Conservation (phyloP, 1,284 basidiomycete genomes). For the Apiotrichum porosum region DNA sequence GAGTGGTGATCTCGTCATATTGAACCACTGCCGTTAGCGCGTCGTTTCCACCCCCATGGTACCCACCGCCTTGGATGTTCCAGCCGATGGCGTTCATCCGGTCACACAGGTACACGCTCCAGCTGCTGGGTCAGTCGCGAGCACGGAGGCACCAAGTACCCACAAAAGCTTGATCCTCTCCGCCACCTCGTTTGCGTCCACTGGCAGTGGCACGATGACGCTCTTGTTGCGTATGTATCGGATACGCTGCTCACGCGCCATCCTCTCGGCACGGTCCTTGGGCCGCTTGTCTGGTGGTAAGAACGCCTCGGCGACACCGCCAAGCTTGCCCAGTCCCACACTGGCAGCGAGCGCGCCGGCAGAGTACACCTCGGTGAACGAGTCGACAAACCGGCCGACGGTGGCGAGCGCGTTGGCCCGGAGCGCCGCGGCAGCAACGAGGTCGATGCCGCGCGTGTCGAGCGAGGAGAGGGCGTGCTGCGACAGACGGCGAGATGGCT, state of each 20-base stretch:
- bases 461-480: conserved; percentile 23
- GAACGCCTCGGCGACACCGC: conserved; percentile 26
- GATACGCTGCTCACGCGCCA: conserved; percentile 18
- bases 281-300: conserved; percentile 2
- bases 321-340: conserved; percentile 33
- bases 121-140: conserved; percentile 23
- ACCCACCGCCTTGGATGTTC: conserved; percentile 27
- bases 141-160: conserved; percentile 14
- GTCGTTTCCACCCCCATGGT: too few relatives aligned
- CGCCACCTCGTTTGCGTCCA: conserved; percentile 22
- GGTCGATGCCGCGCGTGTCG: conserved; percentile 36
- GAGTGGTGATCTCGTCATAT: conserved; percentile 40
- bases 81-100: conserved; percentile 13
- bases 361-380: conserved; percentile 30
- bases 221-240: conserved; percentile 25
- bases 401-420: conserved; percentile 22
- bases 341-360: conserved; percentile 24
- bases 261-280: conserved; percentile 9
- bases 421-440: conserved; percentile 28
- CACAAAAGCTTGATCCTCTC: conserved; percentile 42
- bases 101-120: conserved; percentile 34
- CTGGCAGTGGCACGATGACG: conserved; percentile 21
- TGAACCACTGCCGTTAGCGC: conserved; percentile 22
- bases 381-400: conserved; percentile 35
- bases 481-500: conserved; percentile 20